phyloP scores from a whole-genome alignment of 73 alveolate species.

The Paramecium sexaurelia region DNA sequence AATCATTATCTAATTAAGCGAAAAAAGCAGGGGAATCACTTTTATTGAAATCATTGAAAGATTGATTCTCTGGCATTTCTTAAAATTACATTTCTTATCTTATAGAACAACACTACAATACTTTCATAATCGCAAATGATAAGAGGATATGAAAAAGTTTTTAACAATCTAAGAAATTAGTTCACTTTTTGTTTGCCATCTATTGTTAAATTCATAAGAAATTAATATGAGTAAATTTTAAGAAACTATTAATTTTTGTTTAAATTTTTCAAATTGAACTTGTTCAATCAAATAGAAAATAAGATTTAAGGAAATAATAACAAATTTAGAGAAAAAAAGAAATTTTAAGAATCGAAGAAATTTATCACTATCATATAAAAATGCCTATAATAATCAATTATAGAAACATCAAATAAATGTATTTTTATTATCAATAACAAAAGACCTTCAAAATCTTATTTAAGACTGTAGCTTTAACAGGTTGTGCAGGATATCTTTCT shows the following conservation, averaged over 20 bases:
- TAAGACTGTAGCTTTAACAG: constrained; percentile 10
- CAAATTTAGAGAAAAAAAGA: no score
- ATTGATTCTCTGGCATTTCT: background rate
- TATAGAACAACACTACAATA: background rate
- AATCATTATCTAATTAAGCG: background rate
- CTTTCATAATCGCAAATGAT: background rate
- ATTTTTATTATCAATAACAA: constrained; percentile 51
- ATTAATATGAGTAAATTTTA: background rate
- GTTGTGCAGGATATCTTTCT: constrained; percentile 41
- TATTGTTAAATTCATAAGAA: background rate
- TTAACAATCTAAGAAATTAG: background rate
- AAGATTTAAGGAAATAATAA: no score
- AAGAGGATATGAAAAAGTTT: background rate
- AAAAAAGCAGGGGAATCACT: background rate
- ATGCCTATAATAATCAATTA: no score
- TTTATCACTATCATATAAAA: no score
- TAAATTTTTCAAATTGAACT: no score
- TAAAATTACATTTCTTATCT: background rate
- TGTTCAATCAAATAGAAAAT: no score
- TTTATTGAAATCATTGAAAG: background rate
- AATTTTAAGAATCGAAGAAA: no score
- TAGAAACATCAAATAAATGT: no score
- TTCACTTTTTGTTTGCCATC: background rate
- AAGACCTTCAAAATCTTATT: background rate
- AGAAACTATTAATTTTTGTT: no score